These are phyloP conservation scores for Coemansia sp. DNA, from an alignment of 192 early-diverging fungal species.

Conservation along the genomic window DNA sequence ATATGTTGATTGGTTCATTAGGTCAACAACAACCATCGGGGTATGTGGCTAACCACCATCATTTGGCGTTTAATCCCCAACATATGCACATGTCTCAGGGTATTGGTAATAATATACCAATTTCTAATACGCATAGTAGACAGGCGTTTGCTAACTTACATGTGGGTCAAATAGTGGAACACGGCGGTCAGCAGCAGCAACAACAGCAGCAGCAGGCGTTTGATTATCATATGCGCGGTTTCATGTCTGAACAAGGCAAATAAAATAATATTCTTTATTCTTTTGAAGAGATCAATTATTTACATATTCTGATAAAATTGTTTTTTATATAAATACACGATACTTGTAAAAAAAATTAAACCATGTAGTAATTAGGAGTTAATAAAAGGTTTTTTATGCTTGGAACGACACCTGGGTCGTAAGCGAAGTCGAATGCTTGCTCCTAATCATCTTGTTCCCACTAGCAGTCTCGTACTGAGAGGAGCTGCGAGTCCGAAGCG, in stretches of 20 bases:
- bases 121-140: not conserved
- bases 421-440: too few species aligned
- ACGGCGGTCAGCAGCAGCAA: constrained; percentile 9
- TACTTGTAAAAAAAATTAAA: too few species aligned
- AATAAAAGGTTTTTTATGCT: too few species aligned
- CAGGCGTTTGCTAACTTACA: not conserved
- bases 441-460: too few species aligned
- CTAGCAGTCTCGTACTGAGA: too few species aligned
- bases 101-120: not conserved
- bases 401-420: not conserved
- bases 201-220: constrained; percentile 13
- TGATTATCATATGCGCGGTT: constrained; percentile 12
- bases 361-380: too few species aligned
- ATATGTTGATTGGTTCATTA: not conserved
- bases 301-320: not conserved
- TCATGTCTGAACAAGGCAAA: constrained; percentile 7
- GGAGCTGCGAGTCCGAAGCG: too few species aligned
- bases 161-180: constrained; percentile 18
- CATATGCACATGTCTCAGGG: constrained; percentile 5
- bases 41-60: not conserved
- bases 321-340: too few species aligned
- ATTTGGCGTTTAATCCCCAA: not conserved
- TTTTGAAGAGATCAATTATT: too few species aligned
- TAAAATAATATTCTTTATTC: constrained; percentile 8
- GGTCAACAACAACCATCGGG: not conserved